These are phyloP conservation scores for Xylaria sp. DNA, from an alignment of 2,329 filamentous ascomycete genomes.

Conservation along the genomic window DNA sequence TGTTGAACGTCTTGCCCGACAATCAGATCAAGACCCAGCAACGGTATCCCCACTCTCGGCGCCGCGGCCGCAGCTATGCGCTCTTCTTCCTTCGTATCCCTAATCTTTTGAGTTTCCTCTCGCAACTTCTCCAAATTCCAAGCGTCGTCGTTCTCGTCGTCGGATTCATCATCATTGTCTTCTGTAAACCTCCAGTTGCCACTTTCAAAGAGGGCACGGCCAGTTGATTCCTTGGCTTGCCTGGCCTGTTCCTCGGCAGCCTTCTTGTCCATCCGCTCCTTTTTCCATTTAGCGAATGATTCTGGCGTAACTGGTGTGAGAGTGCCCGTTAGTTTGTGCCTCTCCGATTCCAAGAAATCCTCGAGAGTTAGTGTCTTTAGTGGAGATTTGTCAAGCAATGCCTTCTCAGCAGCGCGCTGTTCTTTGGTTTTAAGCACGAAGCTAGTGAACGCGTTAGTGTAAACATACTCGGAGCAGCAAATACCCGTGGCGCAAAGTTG, in stretches of 20 bases:
- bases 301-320: constrained; percentile 94
- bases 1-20: constrained; percentile 3
- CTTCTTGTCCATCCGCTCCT: constrained; percentile 93
- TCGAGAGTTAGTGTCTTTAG: constrained; percentile 93
- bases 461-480: neutral
- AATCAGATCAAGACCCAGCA: constrained; percentile 45
- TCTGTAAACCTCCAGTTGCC: constrained; percentile 83
- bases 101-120: constrained; percentile 79
- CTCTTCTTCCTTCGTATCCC: constrained; percentile 79
- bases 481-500: neutral
- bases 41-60: constrained; percentile 35
- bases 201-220: constrained; percentile 93
- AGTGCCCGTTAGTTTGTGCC: constrained; percentile 90
- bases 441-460: constrained; percentile 54
- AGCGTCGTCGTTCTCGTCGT: constrained; percentile 59
- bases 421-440: constrained; percentile 98
- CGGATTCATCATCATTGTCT: constrained; percentile 64
- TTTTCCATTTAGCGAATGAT: constrained; percentile 95
- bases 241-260: constrained; percentile 89
- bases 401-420: constrained; percentile 93
- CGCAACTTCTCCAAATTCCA: constrained; percentile 87
- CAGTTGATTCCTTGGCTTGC: constrained; percentile 93
- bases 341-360: constrained; percentile 95
- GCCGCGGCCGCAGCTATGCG: constrained; percentile 51
- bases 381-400: constrained; percentile 92